Base-by-base conservation (phyloP, 129 eudicot species). In the Kitagawia praeruptora region DNA sequence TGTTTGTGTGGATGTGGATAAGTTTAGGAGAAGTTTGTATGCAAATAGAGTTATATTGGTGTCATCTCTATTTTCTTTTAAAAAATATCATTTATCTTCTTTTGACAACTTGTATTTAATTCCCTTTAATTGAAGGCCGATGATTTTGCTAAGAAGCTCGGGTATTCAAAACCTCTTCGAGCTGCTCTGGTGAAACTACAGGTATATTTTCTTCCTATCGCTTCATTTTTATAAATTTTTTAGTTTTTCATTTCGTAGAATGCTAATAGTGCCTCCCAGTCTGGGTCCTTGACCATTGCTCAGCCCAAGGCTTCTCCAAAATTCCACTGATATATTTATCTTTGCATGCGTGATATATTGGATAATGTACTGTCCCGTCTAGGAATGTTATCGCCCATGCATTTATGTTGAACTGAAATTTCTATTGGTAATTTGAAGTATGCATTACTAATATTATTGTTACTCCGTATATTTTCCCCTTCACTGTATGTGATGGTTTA, bases 91-190 rank as follows among this genome's bases (percentile, higher is more conserved):
- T 19, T 78, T 8, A n/a, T 61, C 15, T 61, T 61, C 15, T n/a
- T 61, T 61, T 61, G 37, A 61, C 69, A 61, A 61, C 9, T 61
- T 61, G 3, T n/a, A 61, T 25, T 21, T 9, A 25, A 61, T 61
- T 44, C 61, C 49, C 37, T 74, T 70, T 74, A 58, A 18, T 69
- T 61, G 42, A 83, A 96, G 99, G 99, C 99, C 80, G 99, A 96
- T 83, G 97, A 94, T 86, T 96, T 96, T 86, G 99, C 98, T 46
- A 92, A 96, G 87, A 90, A 86, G 87, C 97, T 96, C 13, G 99
- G 99, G 67, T 96, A 96, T 83, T 86, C 94, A 49, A 79, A 80
- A 47, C 84, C 93, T 72, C 99, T 96, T 81, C 91, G 96, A 71
- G 97, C 93, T 78, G 99, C 93, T 49, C 93, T 96, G 76, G 97